Evolutionary conservation across 1,284 basidiomycete genomes (phyloP).

Genomic region (Mycena sp.): DNA sequence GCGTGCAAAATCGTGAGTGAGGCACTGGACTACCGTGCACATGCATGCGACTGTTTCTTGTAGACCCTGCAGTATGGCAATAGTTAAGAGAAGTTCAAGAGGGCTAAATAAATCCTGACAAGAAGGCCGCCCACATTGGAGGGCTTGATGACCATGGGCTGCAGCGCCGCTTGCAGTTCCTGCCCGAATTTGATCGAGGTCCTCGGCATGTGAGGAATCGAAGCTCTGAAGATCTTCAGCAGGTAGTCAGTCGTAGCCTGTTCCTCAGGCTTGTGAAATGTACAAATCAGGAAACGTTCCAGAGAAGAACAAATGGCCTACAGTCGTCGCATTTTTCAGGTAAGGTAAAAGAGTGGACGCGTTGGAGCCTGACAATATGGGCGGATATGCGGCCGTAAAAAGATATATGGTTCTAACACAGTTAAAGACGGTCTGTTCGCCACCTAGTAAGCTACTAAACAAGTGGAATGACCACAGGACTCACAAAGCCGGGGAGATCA

Average conservation of each 20-base stretch:
- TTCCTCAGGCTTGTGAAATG: conserved; percentile 79
- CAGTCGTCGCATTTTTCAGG: conserved; percentile 81
- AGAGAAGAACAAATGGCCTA: conserved; percentile 45
- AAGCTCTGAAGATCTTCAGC: conserved; percentile 87
- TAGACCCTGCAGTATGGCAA: conserved; percentile 62
- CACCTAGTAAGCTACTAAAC: conserved; percentile 18
- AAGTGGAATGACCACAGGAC: conserved; percentile 41
- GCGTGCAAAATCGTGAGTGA: conserved; percentile 87
- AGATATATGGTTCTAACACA: conserved; percentile 88
- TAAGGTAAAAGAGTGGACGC: conserved; percentile 89
- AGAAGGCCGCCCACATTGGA: conserved; percentile 55
- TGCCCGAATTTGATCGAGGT: conserved; percentile 88
- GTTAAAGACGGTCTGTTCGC: conserved; percentile 74
- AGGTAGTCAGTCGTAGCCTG: conserved; percentile 84
- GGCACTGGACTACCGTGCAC: conserved; percentile 83
- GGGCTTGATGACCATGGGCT: conserved; percentile 90
- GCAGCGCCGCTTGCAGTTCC: conserved; percentile 81
- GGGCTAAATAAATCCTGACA: not conserved
- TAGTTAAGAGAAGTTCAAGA: not conserved
- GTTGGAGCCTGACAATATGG: conserved; percentile 81
- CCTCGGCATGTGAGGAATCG: conserved; percentile 89
- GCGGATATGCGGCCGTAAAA: conserved; percentile 82
- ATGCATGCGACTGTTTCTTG: conserved; percentile 94
- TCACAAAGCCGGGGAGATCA: conserved; percentile 79
- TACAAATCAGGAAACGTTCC: conserved; percentile 1